These are phyloP conservation scores for Yarrowia sp. DNA, from an alignment of 805 yeast species.

Conservation along the genomic window DNA sequence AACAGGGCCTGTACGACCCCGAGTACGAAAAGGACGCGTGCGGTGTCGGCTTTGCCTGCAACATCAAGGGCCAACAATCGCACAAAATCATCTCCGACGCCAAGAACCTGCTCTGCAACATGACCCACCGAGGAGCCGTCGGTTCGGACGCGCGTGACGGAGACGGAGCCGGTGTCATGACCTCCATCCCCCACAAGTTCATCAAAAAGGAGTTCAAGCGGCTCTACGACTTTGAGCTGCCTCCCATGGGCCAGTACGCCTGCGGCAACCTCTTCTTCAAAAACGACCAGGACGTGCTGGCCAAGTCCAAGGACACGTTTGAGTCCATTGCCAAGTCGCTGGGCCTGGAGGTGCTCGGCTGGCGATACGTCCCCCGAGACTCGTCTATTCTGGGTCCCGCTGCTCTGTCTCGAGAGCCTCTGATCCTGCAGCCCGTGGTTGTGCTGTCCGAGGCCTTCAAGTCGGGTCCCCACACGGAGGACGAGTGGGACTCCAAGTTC, in stretches of 20 bases:
- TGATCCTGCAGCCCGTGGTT: slow-evolving; percentile 88
- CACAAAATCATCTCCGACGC: slow-evolving; percentile 96
- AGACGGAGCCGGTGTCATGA: slow-evolving; percentile 97
- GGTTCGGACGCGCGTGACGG: slow-evolving; percentile 95
- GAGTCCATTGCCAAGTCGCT: slow-evolving; percentile 74
- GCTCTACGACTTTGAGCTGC: slow-evolving; percentile 64
- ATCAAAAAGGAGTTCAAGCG: slow-evolving; percentile 79
- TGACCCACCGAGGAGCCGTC: slow-evolving; percentile 99
- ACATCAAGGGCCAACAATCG: slow-evolving; percentile 80
- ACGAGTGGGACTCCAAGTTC: slow-evolving; percentile 54
- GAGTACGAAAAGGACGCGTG: slow-evolving; percentile 94
- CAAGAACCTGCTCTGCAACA: slow-evolving; percentile 77
- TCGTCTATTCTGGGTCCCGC: slow-evolving; percentile 94
- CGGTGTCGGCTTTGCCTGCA: slow-evolving; percentile 97
- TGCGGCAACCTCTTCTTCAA: slow-evolving; percentile 93
- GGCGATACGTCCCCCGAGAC: slow-evolving; percentile 95
- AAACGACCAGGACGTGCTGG: slow-evolving; percentile 68
- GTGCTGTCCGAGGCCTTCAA: slow-evolving; percentile 58
- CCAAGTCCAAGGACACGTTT: slow-evolving; percentile 70
- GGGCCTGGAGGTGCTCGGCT: slow-evolving; percentile 81
- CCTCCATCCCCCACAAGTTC: slow-evolving; percentile 87
- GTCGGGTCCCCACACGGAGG: slow-evolving; percentile 43
- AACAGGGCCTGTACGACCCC: slow-evolving; percentile 90
- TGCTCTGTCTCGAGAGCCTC: slow-evolving; percentile 88
- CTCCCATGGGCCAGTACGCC: slow-evolving; percentile 83